phyloP scores from a whole-genome alignment of 495 filamentous ascomycete species.

The Aspergillus bertholletiae region DNA sequence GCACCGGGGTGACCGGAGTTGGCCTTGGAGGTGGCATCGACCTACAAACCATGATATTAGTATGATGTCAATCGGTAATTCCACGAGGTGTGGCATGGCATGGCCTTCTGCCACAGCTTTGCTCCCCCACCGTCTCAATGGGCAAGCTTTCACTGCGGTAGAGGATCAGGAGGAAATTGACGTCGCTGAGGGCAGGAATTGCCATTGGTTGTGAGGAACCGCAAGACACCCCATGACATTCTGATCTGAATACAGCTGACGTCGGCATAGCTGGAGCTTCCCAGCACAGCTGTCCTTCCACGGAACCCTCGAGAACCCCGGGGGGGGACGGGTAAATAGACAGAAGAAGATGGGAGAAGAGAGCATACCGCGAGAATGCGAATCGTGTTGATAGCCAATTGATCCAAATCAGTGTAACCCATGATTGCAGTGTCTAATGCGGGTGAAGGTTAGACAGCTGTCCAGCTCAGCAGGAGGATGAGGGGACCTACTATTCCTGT shows the following conservation, averaged over 20 bases:
- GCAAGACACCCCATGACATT: too few relatives aligned
- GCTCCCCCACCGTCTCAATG: neutral
- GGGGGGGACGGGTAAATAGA: slow-evolving; percentile 7
- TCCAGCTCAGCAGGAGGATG: slow-evolving; percentile 5
- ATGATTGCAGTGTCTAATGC: slow-evolving; percentile 60
- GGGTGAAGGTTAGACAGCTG: slow-evolving; percentile 1
- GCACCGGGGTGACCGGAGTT: slow-evolving; percentile 99
- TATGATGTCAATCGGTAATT: slow-evolving; percentile 4
- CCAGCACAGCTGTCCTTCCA: neutral
- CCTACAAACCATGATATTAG: slow-evolving; percentile 48
- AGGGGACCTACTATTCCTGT: slow-evolving; percentile 8
- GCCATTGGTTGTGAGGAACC: too few relatives aligned
- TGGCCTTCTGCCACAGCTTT: neutral
- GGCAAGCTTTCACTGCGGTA: too few relatives aligned
- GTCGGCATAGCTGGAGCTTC: neutral
- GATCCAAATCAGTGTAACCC: slow-evolving; percentile 81
- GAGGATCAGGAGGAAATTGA: too few relatives aligned
- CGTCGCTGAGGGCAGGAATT: too few relatives aligned
- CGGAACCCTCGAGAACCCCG: slow-evolving; percentile 6
- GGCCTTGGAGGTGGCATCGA: slow-evolving; percentile 93
- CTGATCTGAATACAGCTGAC: too few relatives aligned
- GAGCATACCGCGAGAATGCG: slow-evolving; percentile 79
- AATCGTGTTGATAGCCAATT: slow-evolving; percentile 96
- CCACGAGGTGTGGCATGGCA: too few relatives aligned
- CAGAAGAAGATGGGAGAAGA: slow-evolving; percentile 3